These are phyloP conservation scores for Astrothelium macrocarpum DNA, from an alignment of 495 filamentous ascomycete genomes.

Conservation along the genomic window DNA sequence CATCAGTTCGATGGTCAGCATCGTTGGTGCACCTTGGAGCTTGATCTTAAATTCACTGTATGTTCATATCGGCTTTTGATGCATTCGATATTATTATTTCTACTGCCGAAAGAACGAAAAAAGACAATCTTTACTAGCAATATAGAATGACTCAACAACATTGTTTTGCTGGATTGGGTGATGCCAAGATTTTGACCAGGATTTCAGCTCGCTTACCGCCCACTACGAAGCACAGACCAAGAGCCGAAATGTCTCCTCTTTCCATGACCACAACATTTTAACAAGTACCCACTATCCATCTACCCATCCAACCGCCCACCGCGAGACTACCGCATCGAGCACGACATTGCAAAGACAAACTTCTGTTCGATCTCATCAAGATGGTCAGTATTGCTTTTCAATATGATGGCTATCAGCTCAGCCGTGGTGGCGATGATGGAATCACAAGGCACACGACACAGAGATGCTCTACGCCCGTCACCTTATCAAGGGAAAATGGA, in stretches of 20 bases:
- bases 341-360: not conserved
- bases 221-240: conserved; percentile 4
- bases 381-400: not conserved
- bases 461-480: not conserved
- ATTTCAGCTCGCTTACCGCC: not conserved
- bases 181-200: not conserved
- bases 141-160: too few species aligned
- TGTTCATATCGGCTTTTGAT: too few species aligned
- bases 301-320: not conserved
- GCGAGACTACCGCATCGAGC: not conserved
- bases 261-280: not conserved
- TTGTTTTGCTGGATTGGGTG: too few species aligned
- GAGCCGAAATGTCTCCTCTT: not conserved
- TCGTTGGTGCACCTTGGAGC: too few species aligned
- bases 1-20: too few species aligned
- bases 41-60: too few species aligned
- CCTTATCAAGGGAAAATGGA: not conserved
- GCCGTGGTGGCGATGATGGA: not conserved
- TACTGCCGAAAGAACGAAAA: too few species aligned
- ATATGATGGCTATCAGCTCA: not conserved
- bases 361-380: not conserved
- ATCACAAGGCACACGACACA: not conserved
- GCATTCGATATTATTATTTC: too few species aligned
- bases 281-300: not conserved
- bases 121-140: too few species aligned